Conservation (phyloP, 345 rosid genomes). For the Bruguiera sexangula region DNA sequence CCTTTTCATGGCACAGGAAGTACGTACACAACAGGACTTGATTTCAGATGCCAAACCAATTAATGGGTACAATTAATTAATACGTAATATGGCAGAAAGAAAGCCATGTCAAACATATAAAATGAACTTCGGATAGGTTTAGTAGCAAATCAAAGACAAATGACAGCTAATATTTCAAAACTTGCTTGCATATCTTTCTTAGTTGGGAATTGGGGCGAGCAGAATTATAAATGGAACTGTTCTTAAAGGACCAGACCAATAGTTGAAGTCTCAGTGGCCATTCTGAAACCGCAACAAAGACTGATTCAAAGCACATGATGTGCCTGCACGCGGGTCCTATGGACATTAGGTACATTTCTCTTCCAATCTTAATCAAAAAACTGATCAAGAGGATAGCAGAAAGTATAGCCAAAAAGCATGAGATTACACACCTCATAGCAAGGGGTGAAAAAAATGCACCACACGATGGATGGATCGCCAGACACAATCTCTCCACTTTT, state of each 20-base stretch:
- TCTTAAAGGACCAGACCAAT: background rate
- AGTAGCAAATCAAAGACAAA: too few relatives aligned
- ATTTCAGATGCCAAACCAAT: background rate
- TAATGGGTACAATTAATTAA: background rate
- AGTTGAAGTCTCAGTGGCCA: conserved; percentile 16
- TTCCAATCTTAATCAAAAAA: conserved; percentile 1
- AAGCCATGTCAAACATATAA: background rate
- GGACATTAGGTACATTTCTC: conserved; percentile 3
- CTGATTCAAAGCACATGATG: conserved; percentile 35
- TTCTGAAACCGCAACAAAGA: conserved; percentile 34
- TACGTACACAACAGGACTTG: background rate
- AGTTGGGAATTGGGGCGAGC: background rate
- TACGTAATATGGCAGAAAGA: background rate
- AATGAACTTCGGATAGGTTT: too few relatives aligned
- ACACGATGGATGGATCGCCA: background rate
- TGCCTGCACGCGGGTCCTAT: conserved; percentile 25
- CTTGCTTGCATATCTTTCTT: background rate
- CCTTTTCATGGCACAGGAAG: background rate
- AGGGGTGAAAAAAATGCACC: background rate
- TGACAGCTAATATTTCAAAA: too few relatives aligned
- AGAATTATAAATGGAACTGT: background rate
- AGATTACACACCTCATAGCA: background rate
- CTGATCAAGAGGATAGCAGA: conserved; percentile 7
- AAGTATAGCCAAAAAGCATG: background rate
- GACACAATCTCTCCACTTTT: background rate